Conservation (phyloP, 1,284 basidiomycete species). For the Austroboletus niveus region DNA sequence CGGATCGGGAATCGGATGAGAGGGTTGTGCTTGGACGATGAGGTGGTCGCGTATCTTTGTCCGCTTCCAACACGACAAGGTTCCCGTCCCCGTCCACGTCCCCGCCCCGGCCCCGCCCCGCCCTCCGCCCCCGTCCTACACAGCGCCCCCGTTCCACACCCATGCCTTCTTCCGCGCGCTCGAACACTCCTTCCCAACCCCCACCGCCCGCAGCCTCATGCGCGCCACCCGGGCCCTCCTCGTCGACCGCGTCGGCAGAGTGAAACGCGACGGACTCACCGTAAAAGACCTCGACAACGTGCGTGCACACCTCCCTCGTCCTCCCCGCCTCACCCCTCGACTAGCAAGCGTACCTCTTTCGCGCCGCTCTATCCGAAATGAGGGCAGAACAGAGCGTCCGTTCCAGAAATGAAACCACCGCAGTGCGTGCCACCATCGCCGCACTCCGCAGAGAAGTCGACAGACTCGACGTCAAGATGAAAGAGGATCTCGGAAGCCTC, state of each 20-base stretch:
- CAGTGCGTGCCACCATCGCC: constrained; percentile 72
- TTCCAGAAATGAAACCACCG: constrained; percentile 82
- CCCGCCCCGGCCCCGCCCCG: constrained; percentile 10
- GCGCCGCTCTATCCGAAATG: constrained; percentile 89
- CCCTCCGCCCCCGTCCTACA: constrained; percentile 33
- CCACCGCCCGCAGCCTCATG: constrained; percentile 80
- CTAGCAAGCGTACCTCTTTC: constrained; percentile 95
- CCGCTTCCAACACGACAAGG: constrained; percentile 17
- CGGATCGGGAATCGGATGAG: constrained; percentile 22
- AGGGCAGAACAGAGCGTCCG: constrained; percentile 84
- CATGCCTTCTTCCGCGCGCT: constrained; percentile 65
- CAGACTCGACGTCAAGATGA: constrained; percentile 85
- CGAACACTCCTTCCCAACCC: constrained; percentile 68
- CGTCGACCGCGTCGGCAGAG: constrained; percentile 72
- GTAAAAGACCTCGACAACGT: constrained; percentile 91
- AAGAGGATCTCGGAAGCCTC: constrained; percentile 86
- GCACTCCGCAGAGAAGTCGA: constrained; percentile 89
- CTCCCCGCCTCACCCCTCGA: not conserved
- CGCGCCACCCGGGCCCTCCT: constrained; percentile 81
- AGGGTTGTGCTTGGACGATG: constrained; percentile 5
- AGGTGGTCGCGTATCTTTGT: constrained; percentile 12
- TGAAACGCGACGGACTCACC: constrained; percentile 73
- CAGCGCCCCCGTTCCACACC: constrained; percentile 57
- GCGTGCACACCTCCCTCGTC: constrained; percentile 31
- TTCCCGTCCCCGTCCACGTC: constrained; percentile 1